These are phyloP conservation scores for Sparassis latifolia DNA, from an alignment of 1,284 basidiomycete genomes.

Conservation along the genomic window DNA sequence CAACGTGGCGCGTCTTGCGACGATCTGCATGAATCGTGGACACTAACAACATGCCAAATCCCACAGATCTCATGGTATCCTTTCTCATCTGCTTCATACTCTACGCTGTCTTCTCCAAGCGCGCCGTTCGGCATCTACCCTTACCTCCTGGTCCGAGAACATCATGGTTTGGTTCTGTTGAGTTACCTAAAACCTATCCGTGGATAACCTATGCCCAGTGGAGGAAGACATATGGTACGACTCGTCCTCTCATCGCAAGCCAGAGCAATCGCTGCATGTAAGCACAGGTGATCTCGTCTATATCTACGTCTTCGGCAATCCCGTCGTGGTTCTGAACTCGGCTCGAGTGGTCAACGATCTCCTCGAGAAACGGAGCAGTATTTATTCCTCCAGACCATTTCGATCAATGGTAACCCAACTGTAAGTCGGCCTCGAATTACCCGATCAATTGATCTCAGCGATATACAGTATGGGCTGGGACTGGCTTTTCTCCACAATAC, in stretches of 20 bases:
- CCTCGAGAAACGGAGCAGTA: constrained; percentile 43
- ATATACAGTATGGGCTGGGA: constrained; percentile 39
- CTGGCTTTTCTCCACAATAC: constrained; percentile 42
- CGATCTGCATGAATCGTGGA: no score
- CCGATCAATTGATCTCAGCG: background rate
- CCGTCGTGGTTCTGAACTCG: constrained; percentile 16
- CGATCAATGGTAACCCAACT: constrained; percentile 41
- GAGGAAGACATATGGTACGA: constrained; percentile 37
- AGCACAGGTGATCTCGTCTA: constrained; percentile 15
- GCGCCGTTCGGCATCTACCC: constrained; percentile 20
- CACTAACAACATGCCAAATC: no score
- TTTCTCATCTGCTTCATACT: no score
- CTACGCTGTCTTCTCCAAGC: no score
- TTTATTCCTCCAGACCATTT: constrained; percentile 38
- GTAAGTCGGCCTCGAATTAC: constrained; percentile 20
- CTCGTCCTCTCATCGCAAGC: background rate
- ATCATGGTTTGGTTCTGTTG: constrained; percentile 29
- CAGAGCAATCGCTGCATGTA: background rate
- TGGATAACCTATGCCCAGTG: constrained; percentile 44
- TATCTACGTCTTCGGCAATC: constrained; percentile 28
- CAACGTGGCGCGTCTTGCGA: no score
- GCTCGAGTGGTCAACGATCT: constrained; percentile 46
- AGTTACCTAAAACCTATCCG: constrained; percentile 33
- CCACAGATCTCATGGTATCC: no score
- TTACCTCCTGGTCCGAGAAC: constrained; percentile 40